These are phyloP conservation scores for Hyaloperonospora arabidopsidis DNA, from an alignment of 352 stramenopile species.

Conservation along the genomic window DNA sequence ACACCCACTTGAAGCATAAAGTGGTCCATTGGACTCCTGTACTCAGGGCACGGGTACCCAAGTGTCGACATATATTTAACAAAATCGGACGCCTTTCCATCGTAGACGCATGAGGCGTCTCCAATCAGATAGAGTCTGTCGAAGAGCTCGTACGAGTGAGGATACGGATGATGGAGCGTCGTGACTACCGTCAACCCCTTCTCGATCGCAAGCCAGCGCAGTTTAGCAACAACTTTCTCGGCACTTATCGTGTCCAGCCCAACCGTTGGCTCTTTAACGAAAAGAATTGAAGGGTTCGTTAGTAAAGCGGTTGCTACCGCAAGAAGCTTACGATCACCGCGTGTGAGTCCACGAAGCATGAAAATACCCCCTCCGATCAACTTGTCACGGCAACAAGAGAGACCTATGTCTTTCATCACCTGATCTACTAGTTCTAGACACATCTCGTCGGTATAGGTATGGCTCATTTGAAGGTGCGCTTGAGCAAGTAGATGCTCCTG, in stretches of 20 bases:
- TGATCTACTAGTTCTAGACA: slow-evolving; percentile 34
- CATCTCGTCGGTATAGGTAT: slow-evolving; percentile 19
- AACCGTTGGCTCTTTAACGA: slow-evolving; percentile 78
- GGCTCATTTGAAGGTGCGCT: slow-evolving; percentile 66
- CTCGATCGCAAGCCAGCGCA: slow-evolving; percentile 47
- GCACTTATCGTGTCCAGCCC: slow-evolving; percentile 52
- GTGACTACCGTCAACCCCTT: slow-evolving; percentile 75
- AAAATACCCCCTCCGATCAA: slow-evolving; percentile 38
- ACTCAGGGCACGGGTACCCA: slow-evolving; percentile 35
- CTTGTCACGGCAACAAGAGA: slow-evolving; percentile 47
- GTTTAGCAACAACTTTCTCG: slow-evolving; percentile 35
- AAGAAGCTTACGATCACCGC: slow-evolving; percentile 76
- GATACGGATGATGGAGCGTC: slow-evolving; percentile 84
- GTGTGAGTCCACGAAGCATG: slow-evolving; percentile 45
- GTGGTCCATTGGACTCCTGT: slow-evolving; percentile 52
- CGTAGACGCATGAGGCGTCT: slow-evolving; percentile 41
- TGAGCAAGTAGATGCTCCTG: slow-evolving; percentile 85
- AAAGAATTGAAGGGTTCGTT: slow-evolving; percentile 70
- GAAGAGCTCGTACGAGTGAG: slow-evolving; percentile 39
- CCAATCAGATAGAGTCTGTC: slow-evolving; percentile 50
- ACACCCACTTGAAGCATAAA: slow-evolving; percentile 58
- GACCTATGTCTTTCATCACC: slow-evolving; percentile 51
- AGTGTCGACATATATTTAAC: slow-evolving; percentile 42
- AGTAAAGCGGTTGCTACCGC: slow-evolving; percentile 82
- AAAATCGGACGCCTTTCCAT: slow-evolving; percentile 35